Conservation (phyloP, 176 grass and related monocot species). For the Oryza rufipogon region DNA sequence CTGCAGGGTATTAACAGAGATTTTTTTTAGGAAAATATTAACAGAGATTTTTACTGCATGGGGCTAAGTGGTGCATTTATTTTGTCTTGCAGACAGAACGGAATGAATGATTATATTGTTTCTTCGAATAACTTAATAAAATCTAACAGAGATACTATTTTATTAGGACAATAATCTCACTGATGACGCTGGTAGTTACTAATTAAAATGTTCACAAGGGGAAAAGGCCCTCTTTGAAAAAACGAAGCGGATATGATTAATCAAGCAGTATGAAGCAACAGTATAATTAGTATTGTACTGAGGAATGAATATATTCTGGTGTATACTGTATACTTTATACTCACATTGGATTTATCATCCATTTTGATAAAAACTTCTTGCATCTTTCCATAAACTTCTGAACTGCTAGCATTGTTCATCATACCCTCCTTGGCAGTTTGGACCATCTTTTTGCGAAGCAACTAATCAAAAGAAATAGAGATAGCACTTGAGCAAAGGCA, state of each 20-base stretch:
- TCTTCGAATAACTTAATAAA: background rate
- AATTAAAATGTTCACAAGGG: background rate
- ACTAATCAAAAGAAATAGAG: slow-evolving; percentile 48
- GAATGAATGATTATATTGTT: background rate
- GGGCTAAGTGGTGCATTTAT: background rate
- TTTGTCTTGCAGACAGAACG: background rate
- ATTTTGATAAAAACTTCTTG: slow-evolving; percentile 76
- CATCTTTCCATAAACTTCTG: slow-evolving; percentile 86
- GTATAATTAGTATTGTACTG: background rate
- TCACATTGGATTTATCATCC: slow-evolving; percentile 57
- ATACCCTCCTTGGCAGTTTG: slow-evolving; percentile 76
- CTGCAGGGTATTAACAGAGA: slow-evolving; percentile 45
- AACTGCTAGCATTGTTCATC: slow-evolving; percentile 61
- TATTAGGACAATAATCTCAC: background rate
- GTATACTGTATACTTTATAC: slow-evolving; percentile 34
- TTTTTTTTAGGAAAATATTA: background rate
- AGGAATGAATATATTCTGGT: background rate
- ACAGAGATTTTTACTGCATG: background rate
- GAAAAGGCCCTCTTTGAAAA: background rate
- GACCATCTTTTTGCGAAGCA: slow-evolving; percentile 81
- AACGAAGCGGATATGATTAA: background rate
- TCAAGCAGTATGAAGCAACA: background rate
- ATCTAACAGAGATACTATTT: background rate
- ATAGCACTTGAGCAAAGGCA: slow-evolving; percentile 18
- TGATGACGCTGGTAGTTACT: background rate